Evolutionary conservation across 148 eudicot genomes (phyloP), one percentile per base, ranked within the genome.

Genomic region (Vaccinium corymbosum): DNA sequence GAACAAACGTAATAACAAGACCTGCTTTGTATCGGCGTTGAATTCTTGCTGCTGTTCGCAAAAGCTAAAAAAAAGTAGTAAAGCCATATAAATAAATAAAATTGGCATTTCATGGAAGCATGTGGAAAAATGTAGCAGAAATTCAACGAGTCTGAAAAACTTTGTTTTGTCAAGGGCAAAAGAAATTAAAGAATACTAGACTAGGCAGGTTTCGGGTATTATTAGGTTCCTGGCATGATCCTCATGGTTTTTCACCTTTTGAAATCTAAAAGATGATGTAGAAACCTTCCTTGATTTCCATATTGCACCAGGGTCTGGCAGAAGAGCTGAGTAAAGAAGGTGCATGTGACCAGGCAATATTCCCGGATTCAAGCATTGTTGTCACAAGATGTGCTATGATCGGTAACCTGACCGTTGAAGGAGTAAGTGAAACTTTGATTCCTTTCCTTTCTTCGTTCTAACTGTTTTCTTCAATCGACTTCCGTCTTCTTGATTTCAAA

Each of bases 321-420:
- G 89, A 93, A 70, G 98, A 95, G 86, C 84, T 95, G 90, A 86
- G 98, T 83, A 90, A 80, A 87, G 98, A 94, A 10, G 98, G 98
- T 83, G 98, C 98, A 10, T 95, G 98, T 82, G 97, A 93, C 64
- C 49, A 27, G 86, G 98, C 98, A 49, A 95, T 95, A 64, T 95
- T 91, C 86, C 98, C 98, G 0, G 98, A 95, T 78, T 85, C 97
- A 48, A 90, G 77, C 86, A 86, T 94, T 19, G 87, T 94, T 17
- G 55, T 87, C 81, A 86, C 90, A 38, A 91, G 97, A 85, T 95
- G 98, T 86, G 92, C 94, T 77, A 83, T 95, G 87, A 84, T 88
- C 3, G 98, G 91, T 1, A 93, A 94, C 85, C 86, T 92, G 86
- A 82, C 90, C 1, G 86, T 87, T 17, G 97, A 95, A 91, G 98